Conservation (phyloP, 371 early-diverging fungal species). For the Chytridium lagenaria region DNA sequence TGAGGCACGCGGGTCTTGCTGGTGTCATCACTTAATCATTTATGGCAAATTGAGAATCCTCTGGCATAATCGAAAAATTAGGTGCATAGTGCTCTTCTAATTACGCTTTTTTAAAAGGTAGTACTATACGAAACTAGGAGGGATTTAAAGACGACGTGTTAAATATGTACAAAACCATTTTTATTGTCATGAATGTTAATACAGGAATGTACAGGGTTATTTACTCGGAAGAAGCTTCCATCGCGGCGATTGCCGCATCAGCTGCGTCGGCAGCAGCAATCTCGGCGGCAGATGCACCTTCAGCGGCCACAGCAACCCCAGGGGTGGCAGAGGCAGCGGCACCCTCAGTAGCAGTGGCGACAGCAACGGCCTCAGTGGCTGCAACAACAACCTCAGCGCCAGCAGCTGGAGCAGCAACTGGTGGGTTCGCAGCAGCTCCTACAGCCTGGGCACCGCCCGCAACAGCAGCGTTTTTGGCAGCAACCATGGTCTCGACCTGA, state of each 20-base stretch:
- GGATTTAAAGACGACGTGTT: too few species aligned
- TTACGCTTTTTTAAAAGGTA: too few species aligned
- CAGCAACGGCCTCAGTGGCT: background rate
- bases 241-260: background rate
- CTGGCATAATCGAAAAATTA: too few species aligned
- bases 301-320: background rate
- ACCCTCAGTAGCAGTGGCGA: background rate
- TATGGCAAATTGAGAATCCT: too few species aligned
- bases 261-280: background rate
- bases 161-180: too few species aligned
- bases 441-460: background rate
- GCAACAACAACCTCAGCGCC: background rate
- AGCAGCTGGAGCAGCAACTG: background rate
- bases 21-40: too few species aligned
- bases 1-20: too few species aligned
- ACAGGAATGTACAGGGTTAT: too few species aligned
- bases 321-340: background rate
- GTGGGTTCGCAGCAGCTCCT: background rate
- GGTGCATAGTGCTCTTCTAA: too few species aligned
- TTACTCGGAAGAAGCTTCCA: too few species aligned
- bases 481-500: background rate
- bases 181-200: too few species aligned
- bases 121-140: too few species aligned
- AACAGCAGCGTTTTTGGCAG: background rate
- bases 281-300: conserved; percentile 1